These are phyloP conservation scores for Torulaspora gathmanii DNA, from an alignment of 805 yeast species.

Conservation along the genomic window DNA sequence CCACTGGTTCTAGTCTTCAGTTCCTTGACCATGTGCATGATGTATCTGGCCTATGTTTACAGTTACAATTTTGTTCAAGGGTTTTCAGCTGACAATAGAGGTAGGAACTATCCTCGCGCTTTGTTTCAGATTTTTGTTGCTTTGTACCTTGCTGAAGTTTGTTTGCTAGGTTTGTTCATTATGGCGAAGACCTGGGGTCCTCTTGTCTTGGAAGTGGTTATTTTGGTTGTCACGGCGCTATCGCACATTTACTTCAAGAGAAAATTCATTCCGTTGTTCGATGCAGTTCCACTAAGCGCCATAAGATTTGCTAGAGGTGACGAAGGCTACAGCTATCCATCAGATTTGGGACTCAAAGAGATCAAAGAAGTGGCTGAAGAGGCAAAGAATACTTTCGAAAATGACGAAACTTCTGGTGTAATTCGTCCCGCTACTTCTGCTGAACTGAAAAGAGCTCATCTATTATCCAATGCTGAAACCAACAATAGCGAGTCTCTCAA, in stretches of 20 bases:
- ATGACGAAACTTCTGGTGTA: constrained; percentile 26
- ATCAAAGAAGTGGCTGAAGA: constrained; percentile 47
- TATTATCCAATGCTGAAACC: constrained; percentile 19
- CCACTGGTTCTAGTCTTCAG: constrained; percentile 68
- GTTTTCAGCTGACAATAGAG: constrained; percentile 60
- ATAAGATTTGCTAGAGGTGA: constrained; percentile 39
- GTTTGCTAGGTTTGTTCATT: constrained; percentile 66
- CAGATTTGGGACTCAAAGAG: constrained; percentile 62
- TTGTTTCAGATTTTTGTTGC: constrained; percentile 69
- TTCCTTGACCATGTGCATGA: constrained; percentile 50
- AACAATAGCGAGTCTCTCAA: neutral
- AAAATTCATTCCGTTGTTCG: constrained; percentile 58
- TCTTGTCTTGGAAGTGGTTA: constrained; percentile 62
- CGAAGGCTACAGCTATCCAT: constrained; percentile 48
- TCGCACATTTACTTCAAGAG: constrained; percentile 56
- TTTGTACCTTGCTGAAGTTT: constrained; percentile 64
- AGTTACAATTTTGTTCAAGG: constrained; percentile 58
- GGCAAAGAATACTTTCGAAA: constrained; percentile 23
- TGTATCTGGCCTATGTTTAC: constrained; percentile 61
- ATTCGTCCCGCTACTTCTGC: constrained; percentile 30
- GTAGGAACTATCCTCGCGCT: constrained; percentile 69
- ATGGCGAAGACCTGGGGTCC: constrained; percentile 78
- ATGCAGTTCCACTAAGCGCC: constrained; percentile 64
- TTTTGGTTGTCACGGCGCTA: constrained; percentile 51
- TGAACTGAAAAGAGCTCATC: constrained; percentile 30